These are phyloP conservation scores for Nematodospora valgi DNA, from an alignment of 805 yeast genomes.

Conservation along the genomic window DNA sequence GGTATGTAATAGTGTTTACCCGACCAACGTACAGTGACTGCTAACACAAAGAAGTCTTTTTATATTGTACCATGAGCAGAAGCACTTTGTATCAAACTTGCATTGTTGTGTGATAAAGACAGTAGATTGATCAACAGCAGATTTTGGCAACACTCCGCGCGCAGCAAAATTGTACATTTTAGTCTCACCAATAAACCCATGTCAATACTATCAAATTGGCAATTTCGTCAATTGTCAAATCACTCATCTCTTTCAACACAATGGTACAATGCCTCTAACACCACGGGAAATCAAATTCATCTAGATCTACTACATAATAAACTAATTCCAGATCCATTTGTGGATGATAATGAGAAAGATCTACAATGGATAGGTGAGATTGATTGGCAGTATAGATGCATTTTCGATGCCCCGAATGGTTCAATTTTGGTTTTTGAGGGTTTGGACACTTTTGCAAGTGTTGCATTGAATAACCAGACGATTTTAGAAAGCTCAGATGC, in stretches of 20 bases:
- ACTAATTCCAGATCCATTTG: constrained; percentile 43
- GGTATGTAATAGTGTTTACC: too few species aligned
- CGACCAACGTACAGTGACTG: too few species aligned
- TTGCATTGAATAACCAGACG: constrained; percentile 33
- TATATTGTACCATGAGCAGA: too few species aligned
- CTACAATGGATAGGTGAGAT: constrained; percentile 49
- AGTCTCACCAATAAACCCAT: neutral
- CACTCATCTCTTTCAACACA: neutral
- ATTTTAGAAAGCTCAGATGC: constrained; percentile 37
- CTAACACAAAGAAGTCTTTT: too few species aligned
- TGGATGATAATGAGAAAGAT: constrained; percentile 36
- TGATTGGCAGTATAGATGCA: constrained; percentile 45
- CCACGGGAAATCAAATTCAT: constrained; percentile 27
- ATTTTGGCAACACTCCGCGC: neutral
- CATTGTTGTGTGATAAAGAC: too few species aligned
- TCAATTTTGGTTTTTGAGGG: constrained; percentile 35
- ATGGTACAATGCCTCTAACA: constrained; percentile 1
- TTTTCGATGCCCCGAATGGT: constrained; percentile 14
- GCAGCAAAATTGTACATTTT: neutral
- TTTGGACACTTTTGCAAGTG: constrained; percentile 40
- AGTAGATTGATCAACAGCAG: too few species aligned
- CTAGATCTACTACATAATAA: constrained; percentile 36
- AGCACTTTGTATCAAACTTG: too few species aligned
- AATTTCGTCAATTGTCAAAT: neutral
- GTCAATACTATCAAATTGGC: constrained; percentile 1